Evolutionary conservation across 345 rosid species (phyloP), one percentile per base, ranked within the genome.

Genomic region (Aquilaria yunnanensis): DNA sequence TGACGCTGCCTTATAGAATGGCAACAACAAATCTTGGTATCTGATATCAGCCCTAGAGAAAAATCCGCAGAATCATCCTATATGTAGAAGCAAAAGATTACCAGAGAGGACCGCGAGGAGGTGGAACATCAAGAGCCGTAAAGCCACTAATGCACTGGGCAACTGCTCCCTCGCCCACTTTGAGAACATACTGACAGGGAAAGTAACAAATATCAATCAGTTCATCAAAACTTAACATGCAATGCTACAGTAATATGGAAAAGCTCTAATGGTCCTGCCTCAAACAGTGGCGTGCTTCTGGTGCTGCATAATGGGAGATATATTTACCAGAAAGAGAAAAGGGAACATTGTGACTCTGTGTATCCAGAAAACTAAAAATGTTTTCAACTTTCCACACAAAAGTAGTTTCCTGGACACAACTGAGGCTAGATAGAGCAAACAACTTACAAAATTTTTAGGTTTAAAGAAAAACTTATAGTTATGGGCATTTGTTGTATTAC

Each of bases 41-140:
- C 10, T 5, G 23, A 12, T 49, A 12, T 8, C 34, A 65, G 8
- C 8, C 33, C 12, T 6, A 45, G 43, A 12, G 48, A 3, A 14
- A 45, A 53, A 23, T 9, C 5, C n/a, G 10, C 5, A 63, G 45
- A 9, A 30, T 31, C 48, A 55, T 48, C 43, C 29, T 33, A 12
- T 2, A 32, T 5, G 9, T n/a, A 51, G 32, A 57, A 45, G 2
- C 1, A 50, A 37, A 34, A 59, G 47, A 48, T 45, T 78, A 86
- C 92, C 86, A 82, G 78, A 87, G 94, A 41, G 90, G 90, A 54
- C 94, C 94, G 10, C 83, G 87, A 54, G 94, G 94, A 12, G 94
- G 88, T 3, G 88, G 77, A n/a, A 82, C 83, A 69, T 84, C 94
- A 47, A 87, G 48, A 47, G 90, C 94, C 9, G 75, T 74, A 54